Conservation (phyloP, 1,284 basidiomycete genomes). For the Puccinia polysora region DNA sequence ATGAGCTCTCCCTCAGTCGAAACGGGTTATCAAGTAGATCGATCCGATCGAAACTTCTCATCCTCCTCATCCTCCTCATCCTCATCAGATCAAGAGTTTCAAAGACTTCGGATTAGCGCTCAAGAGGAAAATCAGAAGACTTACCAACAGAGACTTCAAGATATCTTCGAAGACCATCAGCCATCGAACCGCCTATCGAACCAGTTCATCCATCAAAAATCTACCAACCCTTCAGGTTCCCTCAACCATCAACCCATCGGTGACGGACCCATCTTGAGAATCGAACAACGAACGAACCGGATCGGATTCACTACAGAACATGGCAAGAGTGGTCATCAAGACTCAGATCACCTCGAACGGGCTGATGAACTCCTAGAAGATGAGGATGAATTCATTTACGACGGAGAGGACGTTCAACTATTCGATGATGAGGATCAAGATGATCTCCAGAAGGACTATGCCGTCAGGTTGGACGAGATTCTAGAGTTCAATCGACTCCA, state of each 20-base stretch:
- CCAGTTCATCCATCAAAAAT: too few species aligned
- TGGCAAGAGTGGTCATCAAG: not conserved
- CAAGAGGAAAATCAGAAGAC: constrained; percentile 11
- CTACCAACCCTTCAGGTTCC: not conserved
- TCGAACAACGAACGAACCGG: not conserved
- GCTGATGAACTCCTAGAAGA: not conserved
- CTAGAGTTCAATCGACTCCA: constrained; percentile 14
- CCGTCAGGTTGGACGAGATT: constrained; percentile 17
- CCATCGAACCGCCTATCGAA: too few species aligned
- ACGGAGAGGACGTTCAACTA: constrained; percentile 27
- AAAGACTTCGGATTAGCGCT: not conserved
- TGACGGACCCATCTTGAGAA: too few species aligned
- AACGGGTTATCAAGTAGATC: too few species aligned
- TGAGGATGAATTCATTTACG: constrained; percentile 39
- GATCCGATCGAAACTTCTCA: too few species aligned
- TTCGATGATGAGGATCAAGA: constrained; percentile 18
- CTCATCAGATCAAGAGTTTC: too few species aligned
- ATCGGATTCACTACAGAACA: not conserved
- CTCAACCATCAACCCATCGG: too few species aligned
- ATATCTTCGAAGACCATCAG: not conserved
- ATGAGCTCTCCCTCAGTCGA: too few species aligned
- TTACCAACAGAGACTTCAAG: constrained; percentile 7
- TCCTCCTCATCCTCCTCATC: too few species aligned
- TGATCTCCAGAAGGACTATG: constrained; percentile 11
- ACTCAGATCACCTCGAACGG: not conserved